phyloP scores from a whole-genome alignment of 768 basidiomycete species.

The Suillus tomentosus region DNA sequence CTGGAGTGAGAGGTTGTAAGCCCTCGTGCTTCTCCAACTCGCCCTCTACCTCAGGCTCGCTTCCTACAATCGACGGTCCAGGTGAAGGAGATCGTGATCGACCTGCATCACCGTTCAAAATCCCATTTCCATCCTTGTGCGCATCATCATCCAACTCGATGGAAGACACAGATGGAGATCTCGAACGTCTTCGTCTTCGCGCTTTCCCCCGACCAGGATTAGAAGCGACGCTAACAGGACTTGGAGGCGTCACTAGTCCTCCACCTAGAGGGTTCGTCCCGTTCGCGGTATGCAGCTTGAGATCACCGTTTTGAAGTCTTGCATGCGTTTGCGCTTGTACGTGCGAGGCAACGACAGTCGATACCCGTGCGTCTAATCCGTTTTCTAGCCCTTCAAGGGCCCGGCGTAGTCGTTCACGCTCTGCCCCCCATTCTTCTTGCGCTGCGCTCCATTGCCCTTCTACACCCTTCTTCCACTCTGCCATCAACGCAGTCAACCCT shows the following conservation, averaged over 20 bases:
- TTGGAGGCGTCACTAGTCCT: conserved; percentile 75
- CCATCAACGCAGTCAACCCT: conserved; percentile 53
- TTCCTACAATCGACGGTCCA: conserved; percentile 28
- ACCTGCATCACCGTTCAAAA: conserved; percentile 15
- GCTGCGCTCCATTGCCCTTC: conserved; percentile 80
- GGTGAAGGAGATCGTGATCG: conserved; percentile 32
- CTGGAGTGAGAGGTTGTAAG: conserved; percentile 31
- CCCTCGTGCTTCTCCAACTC: conserved; percentile 19
- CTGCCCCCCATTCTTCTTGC: conserved; percentile 80
- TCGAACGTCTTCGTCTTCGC: conserved; percentile 45
- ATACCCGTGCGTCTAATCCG: conserved; percentile 49
- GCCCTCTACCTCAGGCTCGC: conserved; percentile 30
- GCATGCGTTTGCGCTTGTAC: conserved; percentile 38
- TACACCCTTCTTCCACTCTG: conserved; percentile 75
- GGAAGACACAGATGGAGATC: conserved; percentile 35
- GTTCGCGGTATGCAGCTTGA: conserved; percentile 24
- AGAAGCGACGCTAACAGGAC: conserved; percentile 69
- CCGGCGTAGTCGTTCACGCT: conserved; percentile 70
- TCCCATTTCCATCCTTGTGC: conserved; percentile 13
- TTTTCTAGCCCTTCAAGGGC: conserved; percentile 85
- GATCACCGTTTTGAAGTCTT: conserved; percentile 32
- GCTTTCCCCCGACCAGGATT: conserved; percentile 50
- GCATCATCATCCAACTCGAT: conserved; percentile 37
- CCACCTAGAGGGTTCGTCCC: conserved; percentile 30
- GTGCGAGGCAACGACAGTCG: conserved; percentile 32